phyloP scores from a whole-genome alignment of 139 green algal species.

The Nannochloris sp. region DNA sequence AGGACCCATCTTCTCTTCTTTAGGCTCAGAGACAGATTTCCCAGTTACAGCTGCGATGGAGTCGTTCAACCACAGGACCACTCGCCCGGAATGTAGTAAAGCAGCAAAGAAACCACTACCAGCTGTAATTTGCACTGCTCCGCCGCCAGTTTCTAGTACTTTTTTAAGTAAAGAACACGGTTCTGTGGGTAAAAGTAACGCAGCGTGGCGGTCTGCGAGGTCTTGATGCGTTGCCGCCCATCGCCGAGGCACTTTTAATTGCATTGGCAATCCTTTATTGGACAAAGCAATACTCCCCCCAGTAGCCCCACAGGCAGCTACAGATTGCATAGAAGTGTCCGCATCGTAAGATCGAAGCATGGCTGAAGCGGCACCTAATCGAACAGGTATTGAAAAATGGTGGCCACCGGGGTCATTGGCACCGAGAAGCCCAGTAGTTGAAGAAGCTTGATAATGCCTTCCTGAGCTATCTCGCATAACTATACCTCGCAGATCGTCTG shows the following conservation, averaged over 20 bases:
- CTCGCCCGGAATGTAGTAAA: constrained; percentile 37
- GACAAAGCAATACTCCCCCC: not conserved
- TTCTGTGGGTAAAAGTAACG: not conserved
- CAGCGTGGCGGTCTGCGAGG: not conserved
- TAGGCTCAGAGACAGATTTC: not conserved
- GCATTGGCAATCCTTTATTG: not conserved
- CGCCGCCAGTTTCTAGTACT: constrained; percentile 39
- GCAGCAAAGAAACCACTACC: constrained; percentile 50
- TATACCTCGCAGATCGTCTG: not conserved
- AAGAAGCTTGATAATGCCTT: not conserved
- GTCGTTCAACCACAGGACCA: constrained; percentile 49
- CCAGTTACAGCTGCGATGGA: not conserved
- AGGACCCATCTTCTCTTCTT: not conserved
- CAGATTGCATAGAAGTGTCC: not conserved
- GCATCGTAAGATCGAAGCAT: not conserved
- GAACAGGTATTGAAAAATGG: not conserved
- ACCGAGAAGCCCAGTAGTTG: not conserved
- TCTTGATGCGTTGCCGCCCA: no score
- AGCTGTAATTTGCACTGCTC: constrained; percentile 36
- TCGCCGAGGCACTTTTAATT: not conserved
- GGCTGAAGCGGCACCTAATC: not conserved
- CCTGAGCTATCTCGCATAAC: not conserved
- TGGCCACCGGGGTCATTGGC: not conserved
- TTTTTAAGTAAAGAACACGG: not conserved
- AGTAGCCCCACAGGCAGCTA: not conserved